Conservation (phyloP, 805 yeast genomes). For the Kluyveromyces lactis region DNA sequence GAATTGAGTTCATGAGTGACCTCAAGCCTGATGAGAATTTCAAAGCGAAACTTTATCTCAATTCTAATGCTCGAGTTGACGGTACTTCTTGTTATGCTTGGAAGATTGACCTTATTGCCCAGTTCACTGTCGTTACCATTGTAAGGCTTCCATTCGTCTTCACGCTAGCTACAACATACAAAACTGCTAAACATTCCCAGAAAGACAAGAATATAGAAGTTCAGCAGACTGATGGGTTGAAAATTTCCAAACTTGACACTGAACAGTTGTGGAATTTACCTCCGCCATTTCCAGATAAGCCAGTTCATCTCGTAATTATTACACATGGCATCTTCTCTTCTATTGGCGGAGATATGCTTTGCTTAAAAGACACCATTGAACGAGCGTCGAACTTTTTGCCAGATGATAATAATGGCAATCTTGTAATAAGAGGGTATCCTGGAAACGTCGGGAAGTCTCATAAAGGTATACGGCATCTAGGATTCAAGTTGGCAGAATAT, state of each 20-base stretch:
- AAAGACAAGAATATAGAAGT: conserved; percentile 8
- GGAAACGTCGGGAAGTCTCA: conserved; percentile 87
- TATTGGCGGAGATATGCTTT: conserved; percentile 82
- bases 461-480: conserved; percentile 76
- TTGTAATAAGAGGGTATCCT: conserved; percentile 73
- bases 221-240: conserved; percentile 8
- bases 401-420: conserved; percentile 34
- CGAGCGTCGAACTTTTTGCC: conserved; percentile 17
- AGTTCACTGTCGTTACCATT: conserved; percentile 61
- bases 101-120: conserved; percentile 76
- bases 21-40: conserved; percentile 68
- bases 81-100: conserved; percentile 44
- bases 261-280: conserved; percentile 71
- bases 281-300: conserved; percentile 38
- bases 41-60: conserved; percentile 44
- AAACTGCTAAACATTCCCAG: conserved; percentile 10
- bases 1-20: conserved; percentile 39
- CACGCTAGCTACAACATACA: conserved; percentile 40
- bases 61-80: conserved; percentile 29
- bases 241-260: conserved; percentile 43
- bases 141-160: conserved; percentile 66
- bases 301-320: conserved; percentile 73
- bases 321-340: conserved; percentile 94
- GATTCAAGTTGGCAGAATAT: conserved; percentile 71
- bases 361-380: conserved; percentile 73